Evolutionary conservation across 257 asterid genomes (phyloP).

Genomic region (Thymus quinquecostatus): DNA sequence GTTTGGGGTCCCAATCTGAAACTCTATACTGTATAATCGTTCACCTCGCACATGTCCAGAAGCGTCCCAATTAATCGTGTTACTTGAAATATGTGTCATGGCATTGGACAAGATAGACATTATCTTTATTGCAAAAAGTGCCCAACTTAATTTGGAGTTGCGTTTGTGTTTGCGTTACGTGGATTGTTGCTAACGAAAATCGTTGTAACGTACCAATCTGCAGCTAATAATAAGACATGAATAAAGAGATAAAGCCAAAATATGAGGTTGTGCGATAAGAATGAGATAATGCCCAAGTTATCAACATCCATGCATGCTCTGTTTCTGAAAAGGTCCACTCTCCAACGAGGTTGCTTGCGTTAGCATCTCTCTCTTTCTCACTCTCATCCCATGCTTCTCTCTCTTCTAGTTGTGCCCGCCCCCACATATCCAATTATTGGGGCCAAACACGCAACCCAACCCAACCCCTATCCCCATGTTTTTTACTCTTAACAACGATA

Average conservation of each 20-base stretch:
- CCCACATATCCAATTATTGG: not conserved
- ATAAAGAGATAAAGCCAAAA: not conserved
- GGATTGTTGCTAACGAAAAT: not conserved
- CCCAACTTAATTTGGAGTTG: not conserved
- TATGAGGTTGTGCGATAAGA: not conserved
- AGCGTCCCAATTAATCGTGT: no score
- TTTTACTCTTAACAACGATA: no score
- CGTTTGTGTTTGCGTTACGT: not conserved
- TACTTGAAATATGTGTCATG: no score
- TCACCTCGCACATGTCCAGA: no score
- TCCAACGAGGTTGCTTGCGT: constrained; percentile 19
- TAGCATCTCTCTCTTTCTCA: not conserved
- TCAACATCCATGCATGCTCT: not conserved
- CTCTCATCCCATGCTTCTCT: not conserved
- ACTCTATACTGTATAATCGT: no score
- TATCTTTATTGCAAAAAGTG: no score
- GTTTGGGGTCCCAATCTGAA: no score
- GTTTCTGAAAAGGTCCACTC: not conserved
- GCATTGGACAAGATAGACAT: no score
- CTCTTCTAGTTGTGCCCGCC: not conserved
- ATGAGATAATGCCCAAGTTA: no score
- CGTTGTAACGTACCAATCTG: not conserved
- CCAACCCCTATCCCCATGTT: not conserved
- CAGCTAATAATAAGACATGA: no score
- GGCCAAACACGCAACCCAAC: not conserved